These are phyloP conservation scores for Leptodontidium sp. DNA, from an alignment of 2,329 filamentous ascomycete species.

Conservation along the genomic window DNA sequence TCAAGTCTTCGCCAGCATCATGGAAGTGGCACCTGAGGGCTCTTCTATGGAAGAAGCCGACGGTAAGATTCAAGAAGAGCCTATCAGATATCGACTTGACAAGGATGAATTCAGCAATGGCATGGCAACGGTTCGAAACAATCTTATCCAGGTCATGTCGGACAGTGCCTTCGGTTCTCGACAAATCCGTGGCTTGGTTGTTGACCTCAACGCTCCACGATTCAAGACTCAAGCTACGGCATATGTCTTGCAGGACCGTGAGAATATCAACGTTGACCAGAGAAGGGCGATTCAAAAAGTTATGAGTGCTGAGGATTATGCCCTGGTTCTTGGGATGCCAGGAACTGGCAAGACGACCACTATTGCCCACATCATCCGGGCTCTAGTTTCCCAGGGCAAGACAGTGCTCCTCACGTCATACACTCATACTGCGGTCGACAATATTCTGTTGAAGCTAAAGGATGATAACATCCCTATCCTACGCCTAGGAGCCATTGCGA, in stretches of 20 bases:
- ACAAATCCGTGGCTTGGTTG: conserved; percentile 79
- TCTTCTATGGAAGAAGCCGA: conserved; percentile 59
- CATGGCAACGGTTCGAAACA: conserved; percentile 94
- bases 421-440: conserved; percentile 97
- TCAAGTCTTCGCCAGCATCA: conserved; percentile 89
- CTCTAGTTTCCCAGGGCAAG: conserved; percentile 87
- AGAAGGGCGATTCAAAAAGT: conserved; percentile 89
- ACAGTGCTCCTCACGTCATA: conserved; percentile 94
- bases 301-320: conserved; percentile 94
- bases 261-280: conserved; percentile 86
- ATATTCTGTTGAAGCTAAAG: conserved; percentile 92
- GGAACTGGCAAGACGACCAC: conserved; percentile 98
- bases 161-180: conserved; percentile 74
- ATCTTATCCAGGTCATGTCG: conserved; percentile 91
- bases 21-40: conserved; percentile 76
- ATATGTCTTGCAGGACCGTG: conserved; percentile 67
- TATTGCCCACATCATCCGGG: conserved; percentile 95
- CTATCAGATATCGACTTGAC: conserved; percentile 83
- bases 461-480: conserved; percentile 80
- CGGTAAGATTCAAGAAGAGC: conserved; percentile 60
- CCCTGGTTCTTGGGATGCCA: conserved; percentile 97
- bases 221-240: conserved; percentile 75
- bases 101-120: conserved; percentile 99
- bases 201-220: conserved; percentile 75
- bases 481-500: conserved; percentile 83